Conservation (phyloP, 495 filamentous ascomycete genomes). For the Hypoxylon fragiforme region DNA sequence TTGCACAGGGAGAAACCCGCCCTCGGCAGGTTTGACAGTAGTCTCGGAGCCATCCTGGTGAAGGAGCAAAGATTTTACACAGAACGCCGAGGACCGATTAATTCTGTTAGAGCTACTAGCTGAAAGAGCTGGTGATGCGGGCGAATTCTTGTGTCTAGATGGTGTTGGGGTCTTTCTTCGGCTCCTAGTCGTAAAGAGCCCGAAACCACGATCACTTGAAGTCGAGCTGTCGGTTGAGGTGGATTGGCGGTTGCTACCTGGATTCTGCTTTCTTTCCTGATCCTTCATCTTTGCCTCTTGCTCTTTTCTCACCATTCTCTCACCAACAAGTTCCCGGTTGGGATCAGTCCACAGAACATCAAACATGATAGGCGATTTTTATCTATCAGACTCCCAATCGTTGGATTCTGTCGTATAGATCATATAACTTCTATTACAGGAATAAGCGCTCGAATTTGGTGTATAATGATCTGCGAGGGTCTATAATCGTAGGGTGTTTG, state of each 20-base stretch:
- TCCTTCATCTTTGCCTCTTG: constrained; percentile 38
- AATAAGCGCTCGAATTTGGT: neutral
- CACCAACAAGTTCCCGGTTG: constrained; percentile 48
- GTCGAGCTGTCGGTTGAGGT: constrained; percentile 43
- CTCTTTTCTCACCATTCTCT: constrained; percentile 46
- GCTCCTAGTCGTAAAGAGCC: constrained; percentile 38
- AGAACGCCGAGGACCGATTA: constrained; percentile 23
- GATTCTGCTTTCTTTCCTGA: constrained; percentile 37
- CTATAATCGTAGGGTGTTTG: neutral
- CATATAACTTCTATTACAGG: neutral
- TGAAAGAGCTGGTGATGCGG: neutral
- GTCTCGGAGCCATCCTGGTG: constrained; percentile 20
- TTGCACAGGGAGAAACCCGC: constrained; percentile 25
- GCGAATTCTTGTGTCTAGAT: constrained; percentile 14
- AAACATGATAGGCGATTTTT: constrained; percentile 46
- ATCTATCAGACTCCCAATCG: neutral
- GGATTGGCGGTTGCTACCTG: constrained; percentile 34
- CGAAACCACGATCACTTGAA: constrained; percentile 38
- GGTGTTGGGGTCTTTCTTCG: constrained; percentile 31
- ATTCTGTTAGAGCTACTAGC: neutral
- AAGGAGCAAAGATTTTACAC: constrained; percentile 27
- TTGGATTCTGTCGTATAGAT: neutral
- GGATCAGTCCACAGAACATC: constrained; percentile 57
- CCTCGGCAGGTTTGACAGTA: constrained; percentile 20
- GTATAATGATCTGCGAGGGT: neutral